A percentile compares a stretch with the other conserved stretches of the same genome.
phyloP scores from a whole-genome alignment of 352 stramenopile species.

The Phytopythium kandeliae region DNA sequence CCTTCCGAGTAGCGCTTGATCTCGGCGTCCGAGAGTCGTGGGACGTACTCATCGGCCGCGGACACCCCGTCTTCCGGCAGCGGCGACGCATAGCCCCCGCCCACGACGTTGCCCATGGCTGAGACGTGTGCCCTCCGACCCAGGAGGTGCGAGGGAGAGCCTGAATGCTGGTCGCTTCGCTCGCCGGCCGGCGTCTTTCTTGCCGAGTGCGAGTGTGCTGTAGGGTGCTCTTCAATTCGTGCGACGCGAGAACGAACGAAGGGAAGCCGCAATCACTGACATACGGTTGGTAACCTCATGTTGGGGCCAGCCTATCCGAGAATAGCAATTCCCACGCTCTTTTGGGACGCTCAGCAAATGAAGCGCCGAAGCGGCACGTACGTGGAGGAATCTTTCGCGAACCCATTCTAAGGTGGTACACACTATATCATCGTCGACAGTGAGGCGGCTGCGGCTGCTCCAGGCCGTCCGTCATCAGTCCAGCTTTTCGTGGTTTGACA shows the following conservation, averaged over 20 bases:
- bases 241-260: too few species aligned
- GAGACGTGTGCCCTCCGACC: background rate
- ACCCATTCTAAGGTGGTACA: background rate
- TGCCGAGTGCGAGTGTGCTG: too few species aligned
- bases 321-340: too few species aligned
- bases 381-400: background rate
- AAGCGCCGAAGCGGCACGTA: too few species aligned
- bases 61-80: slow-evolving; percentile 7
- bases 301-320: too few species aligned
- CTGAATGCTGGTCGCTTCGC: background rate
- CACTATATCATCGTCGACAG: background rate
- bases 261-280: too few species aligned
- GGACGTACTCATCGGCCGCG: slow-evolving; percentile 36
- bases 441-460: too few species aligned
- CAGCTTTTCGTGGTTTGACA: background rate
- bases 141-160: background rate
- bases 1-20: slow-evolving; percentile 69
- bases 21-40: slow-evolving; percentile 48
- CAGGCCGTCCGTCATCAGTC: background rate
- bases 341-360: too few species aligned
- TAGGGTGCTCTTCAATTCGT: too few species aligned
- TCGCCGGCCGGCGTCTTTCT: too few species aligned
- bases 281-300: too few species aligned
- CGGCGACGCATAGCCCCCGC: slow-evolving; percentile 28
- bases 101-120: slow-evolving; percentile 68